phyloP scores from a whole-genome alignment of 2,329 filamentous ascomycete genomes.

The Trichoderma koningiopsis region DNA sequence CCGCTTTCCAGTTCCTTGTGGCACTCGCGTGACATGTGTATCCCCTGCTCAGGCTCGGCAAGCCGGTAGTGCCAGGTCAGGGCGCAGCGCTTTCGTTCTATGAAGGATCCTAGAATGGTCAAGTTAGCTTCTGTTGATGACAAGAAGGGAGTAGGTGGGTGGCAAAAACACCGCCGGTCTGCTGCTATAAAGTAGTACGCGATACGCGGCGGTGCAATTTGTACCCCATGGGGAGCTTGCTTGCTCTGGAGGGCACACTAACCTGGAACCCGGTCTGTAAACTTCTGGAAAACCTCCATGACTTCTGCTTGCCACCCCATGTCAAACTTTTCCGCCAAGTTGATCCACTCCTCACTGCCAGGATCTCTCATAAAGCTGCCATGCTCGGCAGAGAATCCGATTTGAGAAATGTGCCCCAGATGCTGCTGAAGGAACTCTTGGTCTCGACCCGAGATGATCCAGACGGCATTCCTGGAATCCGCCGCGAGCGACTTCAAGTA shows the following conservation, averaged over 20 bases:
- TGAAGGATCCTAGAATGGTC: slow-evolving; percentile 70
- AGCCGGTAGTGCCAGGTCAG: slow-evolving; percentile 97
- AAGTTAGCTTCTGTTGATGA: neutral
- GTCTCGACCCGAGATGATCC: slow-evolving; percentile 96
- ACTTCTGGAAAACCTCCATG: slow-evolving; percentile 80
- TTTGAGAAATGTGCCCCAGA: slow-evolving; percentile 83
- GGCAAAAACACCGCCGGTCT: no score
- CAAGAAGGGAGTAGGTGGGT: neutral
- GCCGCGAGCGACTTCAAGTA: slow-evolving; percentile 78
- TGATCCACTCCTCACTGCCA: slow-evolving; percentile 77
- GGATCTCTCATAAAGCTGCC: slow-evolving; percentile 92
- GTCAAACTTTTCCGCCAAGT: slow-evolving; percentile 80
- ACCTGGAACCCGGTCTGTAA: slow-evolving; percentile 84
- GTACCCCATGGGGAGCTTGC: neutral
- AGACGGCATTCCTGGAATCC: slow-evolving; percentile 84
- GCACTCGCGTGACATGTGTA: slow-evolving; percentile 78
- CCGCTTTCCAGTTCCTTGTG: slow-evolving; percentile 78
- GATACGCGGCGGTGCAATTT: no score
- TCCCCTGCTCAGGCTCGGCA: slow-evolving; percentile 81
- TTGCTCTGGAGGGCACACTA: slow-evolving; percentile 41
- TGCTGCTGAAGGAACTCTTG: slow-evolving; percentile 88
- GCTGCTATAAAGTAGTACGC: no score
- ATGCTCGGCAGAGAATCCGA: slow-evolving; percentile 96
- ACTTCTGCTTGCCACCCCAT: slow-evolving; percentile 94
- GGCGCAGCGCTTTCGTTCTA: slow-evolving; percentile 91